A percentile compares a stretch with the other conserved stretches of the same genome.
Conservation (phyloP, 257 asterid genomes). For the Solanum chmielewskii region DNA sequence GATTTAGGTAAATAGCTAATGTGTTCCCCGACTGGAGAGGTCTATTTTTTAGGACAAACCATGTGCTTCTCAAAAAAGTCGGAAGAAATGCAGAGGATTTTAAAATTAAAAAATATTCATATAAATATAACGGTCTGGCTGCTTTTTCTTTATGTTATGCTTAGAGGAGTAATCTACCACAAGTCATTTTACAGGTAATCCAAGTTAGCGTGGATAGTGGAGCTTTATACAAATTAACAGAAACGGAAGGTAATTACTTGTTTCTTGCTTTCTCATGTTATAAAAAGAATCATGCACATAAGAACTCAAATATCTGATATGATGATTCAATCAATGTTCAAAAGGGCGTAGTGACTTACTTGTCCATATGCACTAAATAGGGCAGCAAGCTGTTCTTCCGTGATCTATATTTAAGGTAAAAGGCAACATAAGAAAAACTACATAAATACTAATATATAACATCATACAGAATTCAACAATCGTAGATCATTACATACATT, state of each 20-base stretch:
- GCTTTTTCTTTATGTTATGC: background rate
- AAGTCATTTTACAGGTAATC: background rate
- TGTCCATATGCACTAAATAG: constrained; percentile 76
- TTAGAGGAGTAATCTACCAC: background rate
- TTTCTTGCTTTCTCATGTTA: background rate
- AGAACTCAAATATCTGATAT: background rate
- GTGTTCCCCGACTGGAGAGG: background rate
- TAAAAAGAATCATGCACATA: background rate
- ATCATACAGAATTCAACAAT: background rate
- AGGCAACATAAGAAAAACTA: background rate
- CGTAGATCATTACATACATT: constrained; percentile 24
- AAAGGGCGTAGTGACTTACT: constrained; percentile 33
- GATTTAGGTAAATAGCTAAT: background rate
- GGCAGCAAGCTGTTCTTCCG: constrained; percentile 90
- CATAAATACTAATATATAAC: constrained; percentile 6
- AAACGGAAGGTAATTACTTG: background rate
- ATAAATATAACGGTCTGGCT: background rate
- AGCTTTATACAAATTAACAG: background rate
- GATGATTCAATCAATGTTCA: background rate
- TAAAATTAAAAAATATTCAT: background rate
- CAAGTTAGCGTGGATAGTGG: background rate
- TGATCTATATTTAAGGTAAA: constrained; percentile 34
- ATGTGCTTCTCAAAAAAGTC: background rate
- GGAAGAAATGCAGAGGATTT: background rate
- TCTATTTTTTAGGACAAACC: background rate